A percentile compares a stretch with the other conserved stretches of the same genome.
These are phyloP conservation scores for Malus hybrid DNA, from an alignment of 331 rosid species.

Conservation along the genomic window DNA sequence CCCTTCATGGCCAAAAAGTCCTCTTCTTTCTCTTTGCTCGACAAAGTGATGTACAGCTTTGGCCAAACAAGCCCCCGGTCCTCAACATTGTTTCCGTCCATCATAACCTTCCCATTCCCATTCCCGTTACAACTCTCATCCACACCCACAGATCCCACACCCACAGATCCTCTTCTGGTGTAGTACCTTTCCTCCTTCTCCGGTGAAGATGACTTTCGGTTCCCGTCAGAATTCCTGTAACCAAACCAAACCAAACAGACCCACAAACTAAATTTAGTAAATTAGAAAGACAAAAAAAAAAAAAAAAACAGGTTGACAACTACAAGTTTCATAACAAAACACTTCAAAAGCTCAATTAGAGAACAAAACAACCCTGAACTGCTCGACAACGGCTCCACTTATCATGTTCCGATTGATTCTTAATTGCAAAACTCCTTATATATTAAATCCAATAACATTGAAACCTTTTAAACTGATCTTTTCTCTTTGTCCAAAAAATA, in stretches of 20 bases:
- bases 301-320: too few species aligned
- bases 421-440: too few species aligned
- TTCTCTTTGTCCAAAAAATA: neutral
- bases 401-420: too few species aligned
- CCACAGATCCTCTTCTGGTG: conserved; percentile 50
- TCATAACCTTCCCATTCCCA: conserved; percentile 27
- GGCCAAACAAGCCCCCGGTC: conserved; percentile 55
- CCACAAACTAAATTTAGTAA: neutral
- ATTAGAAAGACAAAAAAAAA: too few species aligned
- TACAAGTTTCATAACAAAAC: too few species aligned
- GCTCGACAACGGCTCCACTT: too few species aligned
- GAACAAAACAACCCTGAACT: too few species aligned
- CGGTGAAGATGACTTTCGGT: conserved; percentile 49
- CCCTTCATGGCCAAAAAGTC: conserved; percentile 76
- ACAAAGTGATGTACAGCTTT: conserved; percentile 45
- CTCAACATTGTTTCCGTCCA: conserved; percentile 33
- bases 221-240: conserved; percentile 45
- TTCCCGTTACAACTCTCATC: conserved; percentile 17
- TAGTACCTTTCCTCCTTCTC: conserved; percentile 80
- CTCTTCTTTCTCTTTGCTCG: conserved; percentile 67
- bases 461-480: neutral
- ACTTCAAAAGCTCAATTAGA: too few species aligned
- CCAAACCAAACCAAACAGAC: conserved; percentile 1
- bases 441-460: neutral
- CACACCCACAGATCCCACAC: conserved; percentile 49